phyloP scores from a whole-genome alignment of 805 yeast species.

The Yarrowia bubula region DNA sequence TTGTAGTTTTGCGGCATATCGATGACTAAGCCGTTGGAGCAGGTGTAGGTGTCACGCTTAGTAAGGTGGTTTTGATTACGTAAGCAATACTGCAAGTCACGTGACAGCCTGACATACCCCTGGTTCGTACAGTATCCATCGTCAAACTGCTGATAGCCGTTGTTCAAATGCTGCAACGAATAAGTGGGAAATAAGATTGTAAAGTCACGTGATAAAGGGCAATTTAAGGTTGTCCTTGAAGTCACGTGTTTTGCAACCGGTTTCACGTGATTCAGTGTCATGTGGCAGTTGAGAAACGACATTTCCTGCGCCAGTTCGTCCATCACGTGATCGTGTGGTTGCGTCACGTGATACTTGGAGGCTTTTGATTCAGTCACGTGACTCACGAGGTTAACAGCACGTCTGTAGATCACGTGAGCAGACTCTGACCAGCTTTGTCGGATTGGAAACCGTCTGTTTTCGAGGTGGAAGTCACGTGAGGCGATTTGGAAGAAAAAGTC shows the following conservation, averaged over 20 bases:
- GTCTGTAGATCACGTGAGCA: neutral
- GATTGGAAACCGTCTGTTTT: neutral
- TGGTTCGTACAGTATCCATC: neutral
- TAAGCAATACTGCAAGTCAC: neutral
- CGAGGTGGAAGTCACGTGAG: neutral
- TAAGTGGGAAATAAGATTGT: neutral
- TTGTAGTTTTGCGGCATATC: neutral
- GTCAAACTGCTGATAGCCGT: neutral
- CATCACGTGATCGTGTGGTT: neutral
- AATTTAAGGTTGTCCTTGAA: neutral
- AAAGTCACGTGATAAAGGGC: neutral
- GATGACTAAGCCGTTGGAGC: neutral
- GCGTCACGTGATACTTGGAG: neutral
- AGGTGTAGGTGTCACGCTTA: neutral
- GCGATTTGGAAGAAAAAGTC: neutral
- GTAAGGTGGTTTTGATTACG: neutral
- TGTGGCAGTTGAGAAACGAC: no score
- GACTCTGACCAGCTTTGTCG: neutral
- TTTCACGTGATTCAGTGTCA: neutral
- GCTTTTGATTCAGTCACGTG: neutral
- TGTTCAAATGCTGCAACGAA: neutral
- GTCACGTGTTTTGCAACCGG: neutral
- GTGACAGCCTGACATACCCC: neutral
- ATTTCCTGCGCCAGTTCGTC: neutral
- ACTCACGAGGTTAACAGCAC: neutral